Evolutionary conservation across 1,139 yeast genomes (phyloP).

Genomic region (Taphrina communis): DNA sequence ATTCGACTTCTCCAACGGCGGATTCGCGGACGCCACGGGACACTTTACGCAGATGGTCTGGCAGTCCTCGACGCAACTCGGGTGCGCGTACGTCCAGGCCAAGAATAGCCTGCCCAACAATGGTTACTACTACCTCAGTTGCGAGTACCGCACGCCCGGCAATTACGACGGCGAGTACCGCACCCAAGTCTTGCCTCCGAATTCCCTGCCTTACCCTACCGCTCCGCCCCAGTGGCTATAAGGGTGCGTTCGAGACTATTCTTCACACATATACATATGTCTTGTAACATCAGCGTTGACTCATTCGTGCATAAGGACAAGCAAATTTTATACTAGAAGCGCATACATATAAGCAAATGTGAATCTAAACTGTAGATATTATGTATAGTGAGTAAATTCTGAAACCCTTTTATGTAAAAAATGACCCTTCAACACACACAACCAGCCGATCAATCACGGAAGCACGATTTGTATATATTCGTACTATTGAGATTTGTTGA

Average conservation of each 20-base stretch:
- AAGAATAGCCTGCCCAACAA: slow-evolving; percentile 55
- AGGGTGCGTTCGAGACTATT: neutral
- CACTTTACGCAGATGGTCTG: slow-evolving; percentile 80
- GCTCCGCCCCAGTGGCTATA: slow-evolving; percentile 14
- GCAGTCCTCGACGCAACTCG: slow-evolving; percentile 65
- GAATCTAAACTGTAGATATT: too few species aligned
- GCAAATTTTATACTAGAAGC: too few species aligned
- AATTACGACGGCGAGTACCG: slow-evolving; percentile 50
- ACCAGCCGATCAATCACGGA: too few species aligned
- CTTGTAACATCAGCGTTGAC: too few species aligned
- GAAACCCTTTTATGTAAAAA: too few species aligned
- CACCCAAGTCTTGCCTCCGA: slow-evolving; percentile 14
- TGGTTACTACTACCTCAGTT: slow-evolving; percentile 57
- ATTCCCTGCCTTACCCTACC: slow-evolving; percentile 17
- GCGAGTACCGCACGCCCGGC: slow-evolving; percentile 67
- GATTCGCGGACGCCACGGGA: slow-evolving; percentile 54
- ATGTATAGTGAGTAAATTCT: too few species aligned
- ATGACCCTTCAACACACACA: too few species aligned
- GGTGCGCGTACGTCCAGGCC: slow-evolving; percentile 63
- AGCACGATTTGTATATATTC: too few species aligned
- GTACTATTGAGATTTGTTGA: neutral
- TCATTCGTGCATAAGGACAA: too few species aligned
- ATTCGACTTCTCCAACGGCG: slow-evolving; percentile 59
- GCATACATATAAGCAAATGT: too few species aligned
- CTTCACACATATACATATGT: too few species aligned